Evolutionary conservation across 2,329 filamentous ascomycete species (phyloP), one percentile per base, ranked within the genome.

Genomic region (Neurospora crassa): DNA sequence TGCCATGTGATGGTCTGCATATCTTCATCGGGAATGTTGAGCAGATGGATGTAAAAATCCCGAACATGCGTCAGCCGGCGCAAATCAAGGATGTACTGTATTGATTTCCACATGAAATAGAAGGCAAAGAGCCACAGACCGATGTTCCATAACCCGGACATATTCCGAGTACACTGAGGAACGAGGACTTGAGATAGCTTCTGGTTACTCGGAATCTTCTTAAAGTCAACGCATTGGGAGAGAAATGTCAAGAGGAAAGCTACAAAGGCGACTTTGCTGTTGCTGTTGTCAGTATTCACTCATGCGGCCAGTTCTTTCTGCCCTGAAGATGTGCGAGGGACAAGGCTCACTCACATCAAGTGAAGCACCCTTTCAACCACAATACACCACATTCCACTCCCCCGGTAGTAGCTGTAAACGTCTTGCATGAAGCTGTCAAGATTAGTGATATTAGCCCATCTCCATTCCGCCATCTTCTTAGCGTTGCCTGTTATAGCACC

Each of bases 1-100:
- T 97, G 93, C 94, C 94, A 97, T 6, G 94, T 95, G 69, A 97
- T 92, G 0, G 93, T 96, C 80, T 97, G 94, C 82, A 97, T 96
- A 76, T 97, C 94, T 71, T 91, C 86, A 72, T 89, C 87, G 0
- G 92, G 92, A 63, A 97, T 93, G 47, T 92, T 91, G 11, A 97
- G 87, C 4, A 97, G 86, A 77, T 96, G 86, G 40, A 90, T 85
- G 78, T 93, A 97, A 80, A 97, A 97, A 79, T 96, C 91, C 74
- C 93, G 92, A 81, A 97, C 90, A 68, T 92, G 86, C 71, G 88
- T 83, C 37, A 97, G 84, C 18, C 92, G 88, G 40, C 91, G 89
- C 37, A 94, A 84, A 76, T 95, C 92, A 63, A 92, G 82, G 67
- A 92, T 81, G 76, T 92, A 91, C 74, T 92, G 89, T 68, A 95